Conservation (phyloP, 2,329 filamentous ascomycete species). For the Pseudogymnoascus sp. region DNA sequence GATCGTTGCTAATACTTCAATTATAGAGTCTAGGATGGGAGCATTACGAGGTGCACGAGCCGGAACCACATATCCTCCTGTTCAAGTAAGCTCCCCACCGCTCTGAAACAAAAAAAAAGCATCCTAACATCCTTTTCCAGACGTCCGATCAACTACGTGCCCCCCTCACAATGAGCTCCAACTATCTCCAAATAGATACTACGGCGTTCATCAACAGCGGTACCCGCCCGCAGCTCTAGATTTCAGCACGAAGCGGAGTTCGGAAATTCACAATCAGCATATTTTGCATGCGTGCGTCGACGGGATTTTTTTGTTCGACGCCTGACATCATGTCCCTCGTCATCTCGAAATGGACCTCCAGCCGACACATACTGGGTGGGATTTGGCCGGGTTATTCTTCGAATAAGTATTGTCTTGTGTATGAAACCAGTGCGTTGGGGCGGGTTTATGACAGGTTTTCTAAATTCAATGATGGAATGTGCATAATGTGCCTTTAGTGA, state of each 20-base stretch:
- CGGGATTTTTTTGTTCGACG: background rate
- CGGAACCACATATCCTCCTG: constrained; percentile 93
- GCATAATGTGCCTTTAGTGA: background rate
- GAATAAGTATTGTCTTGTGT: constrained; percentile 8
- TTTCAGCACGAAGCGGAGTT: constrained; percentile 6
- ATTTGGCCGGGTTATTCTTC: background rate
- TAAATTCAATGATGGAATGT: constrained; percentile 7
- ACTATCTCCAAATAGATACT: background rate
- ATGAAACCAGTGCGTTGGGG: background rate
- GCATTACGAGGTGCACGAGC: constrained; percentile 98
- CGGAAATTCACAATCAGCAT: constrained; percentile 8
- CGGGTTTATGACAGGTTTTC: constrained; percentile 3
- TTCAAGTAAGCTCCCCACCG: constrained; percentile 65
- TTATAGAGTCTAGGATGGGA: constrained; percentile 92
- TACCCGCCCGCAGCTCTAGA: constrained; percentile 6
- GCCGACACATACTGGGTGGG: background rate
- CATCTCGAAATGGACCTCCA: background rate
- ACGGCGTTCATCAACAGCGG: constrained; percentile 5
- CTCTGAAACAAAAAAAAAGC: background rate
- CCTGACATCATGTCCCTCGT: constrained; percentile 4
- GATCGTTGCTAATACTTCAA: constrained; percentile 10
- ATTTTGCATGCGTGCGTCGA: constrained; percentile 6
- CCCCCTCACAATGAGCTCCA: background rate
- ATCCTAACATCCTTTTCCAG: background rate
- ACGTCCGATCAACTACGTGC: constrained; percentile 1